A percentile compares a stretch with the other conserved stretches of the same genome.
These are phyloP conservation scores for Pyrus pyrifolia DNA, from an alignment of 306 rosid species.

Conservation along the genomic window DNA sequence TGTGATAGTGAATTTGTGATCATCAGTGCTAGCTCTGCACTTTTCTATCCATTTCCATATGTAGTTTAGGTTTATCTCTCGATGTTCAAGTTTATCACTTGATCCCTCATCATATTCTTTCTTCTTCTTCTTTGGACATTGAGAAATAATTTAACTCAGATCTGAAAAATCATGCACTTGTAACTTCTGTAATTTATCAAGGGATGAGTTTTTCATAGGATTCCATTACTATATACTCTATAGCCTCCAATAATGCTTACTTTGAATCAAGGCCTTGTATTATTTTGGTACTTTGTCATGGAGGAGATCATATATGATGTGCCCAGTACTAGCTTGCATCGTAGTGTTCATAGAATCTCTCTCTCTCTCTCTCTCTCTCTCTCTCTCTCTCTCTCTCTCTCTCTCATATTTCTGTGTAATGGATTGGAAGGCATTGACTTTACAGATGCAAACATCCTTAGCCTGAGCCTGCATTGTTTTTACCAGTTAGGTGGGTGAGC, in stretches of 20 bases:
- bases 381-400: neutral
- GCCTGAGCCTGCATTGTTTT: neutral
- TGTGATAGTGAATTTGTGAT: neutral
- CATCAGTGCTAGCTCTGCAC: neutral
- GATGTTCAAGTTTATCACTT: neutral
- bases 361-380: neutral
- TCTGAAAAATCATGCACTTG: constrained; percentile 1
- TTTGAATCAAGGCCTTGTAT: neutral
- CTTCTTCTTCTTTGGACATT: neutral
- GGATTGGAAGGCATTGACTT: constrained; percentile 13
- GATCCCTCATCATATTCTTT: neutral
- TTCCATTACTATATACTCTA: neutral
- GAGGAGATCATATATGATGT: neutral
- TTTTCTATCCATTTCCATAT: neutral
- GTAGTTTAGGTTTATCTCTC: neutral
- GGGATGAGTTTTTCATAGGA: neutral
- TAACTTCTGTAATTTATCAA: neutral
- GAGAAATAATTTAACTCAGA: neutral
- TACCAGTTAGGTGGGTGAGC: constrained; percentile 9
- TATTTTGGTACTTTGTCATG: neutral
- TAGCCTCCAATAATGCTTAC: neutral
- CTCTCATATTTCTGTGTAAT: neutral
- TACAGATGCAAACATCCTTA: constrained; percentile 1
- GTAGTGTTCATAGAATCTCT: neutral
- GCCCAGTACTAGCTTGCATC: neutral